These are phyloP conservation scores for Exophiala aquamarina DNA, from an alignment of 2,329 filamentous ascomycete genomes.

Conservation along the genomic window DNA sequence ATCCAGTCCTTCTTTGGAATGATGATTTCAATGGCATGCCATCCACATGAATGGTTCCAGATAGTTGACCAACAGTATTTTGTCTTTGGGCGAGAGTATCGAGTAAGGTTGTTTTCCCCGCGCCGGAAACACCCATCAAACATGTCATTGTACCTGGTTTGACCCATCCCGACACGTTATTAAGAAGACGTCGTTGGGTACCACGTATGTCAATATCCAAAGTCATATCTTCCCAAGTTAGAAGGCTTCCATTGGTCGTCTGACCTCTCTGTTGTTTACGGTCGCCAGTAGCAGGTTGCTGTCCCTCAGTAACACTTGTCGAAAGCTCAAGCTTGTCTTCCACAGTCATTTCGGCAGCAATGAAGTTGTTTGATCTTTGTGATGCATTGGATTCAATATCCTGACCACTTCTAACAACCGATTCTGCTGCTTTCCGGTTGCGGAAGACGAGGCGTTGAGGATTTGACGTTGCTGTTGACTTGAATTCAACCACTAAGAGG, in stretches of 20 bases:
- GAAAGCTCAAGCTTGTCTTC: slow-evolving; percentile 25
- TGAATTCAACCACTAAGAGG: slow-evolving; percentile 63
- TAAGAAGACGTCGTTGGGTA: slow-evolving; percentile 50
- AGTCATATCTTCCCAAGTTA: slow-evolving; percentile 55
- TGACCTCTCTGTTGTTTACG: slow-evolving; percentile 7
- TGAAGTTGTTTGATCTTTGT: not conserved
- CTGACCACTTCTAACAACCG: not conserved
- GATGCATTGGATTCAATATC: slow-evolving; percentile 26
- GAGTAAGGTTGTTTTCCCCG: slow-evolving; percentile 61
- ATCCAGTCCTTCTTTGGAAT: slow-evolving; percentile 55
- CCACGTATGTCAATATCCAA: slow-evolving; percentile 56
- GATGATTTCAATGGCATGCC: slow-evolving; percentile 39
- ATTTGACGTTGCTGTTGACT: slow-evolving; percentile 61
- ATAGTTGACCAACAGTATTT: slow-evolving; percentile 59
- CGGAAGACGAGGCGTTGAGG: slow-evolving; percentile 71
- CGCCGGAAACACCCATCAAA: slow-evolving; percentile 62
- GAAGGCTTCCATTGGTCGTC: slow-evolving; percentile 35
- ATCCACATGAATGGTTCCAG: slow-evolving; percentile 65
- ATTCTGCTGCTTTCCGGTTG: slow-evolving; percentile 18
- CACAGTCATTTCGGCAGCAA: not conserved
- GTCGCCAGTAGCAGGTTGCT: slow-evolving; percentile 2
- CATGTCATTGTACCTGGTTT: slow-evolving; percentile 56
- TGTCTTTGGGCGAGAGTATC: slow-evolving; percentile 56
- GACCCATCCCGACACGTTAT: slow-evolving; percentile 55
- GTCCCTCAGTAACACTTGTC: slow-evolving; percentile 41